These are phyloP conservation scores for Talaromyces liani DNA, from an alignment of 495 filamentous ascomycete species.

Conservation along the genomic window DNA sequence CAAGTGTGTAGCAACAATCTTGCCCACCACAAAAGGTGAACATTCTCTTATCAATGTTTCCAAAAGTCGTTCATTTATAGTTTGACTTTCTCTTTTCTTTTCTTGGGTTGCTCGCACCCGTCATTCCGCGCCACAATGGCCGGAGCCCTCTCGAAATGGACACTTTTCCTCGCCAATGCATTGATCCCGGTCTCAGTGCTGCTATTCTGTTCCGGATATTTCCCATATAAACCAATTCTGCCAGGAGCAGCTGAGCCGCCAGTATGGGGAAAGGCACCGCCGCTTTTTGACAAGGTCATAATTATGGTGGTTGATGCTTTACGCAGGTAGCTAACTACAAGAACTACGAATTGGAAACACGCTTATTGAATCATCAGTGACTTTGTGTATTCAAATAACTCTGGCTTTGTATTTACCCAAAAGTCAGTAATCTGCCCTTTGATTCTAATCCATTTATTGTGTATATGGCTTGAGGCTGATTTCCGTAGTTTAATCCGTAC, in stretches of 20 bases:
- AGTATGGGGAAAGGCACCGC: slow-evolving; percentile 37
- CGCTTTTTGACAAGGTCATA: slow-evolving; percentile 79
- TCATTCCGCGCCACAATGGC: slow-evolving; percentile 4
- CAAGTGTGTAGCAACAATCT: background rate
- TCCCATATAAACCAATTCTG: slow-evolving; percentile 92
- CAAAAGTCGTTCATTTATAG: background rate
- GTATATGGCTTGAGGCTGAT: background rate
- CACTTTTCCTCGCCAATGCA: slow-evolving; percentile 56
- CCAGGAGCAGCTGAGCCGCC: slow-evolving; percentile 69
- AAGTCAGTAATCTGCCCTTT: slow-evolving; percentile 46
- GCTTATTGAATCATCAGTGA: slow-evolving; percentile 51
- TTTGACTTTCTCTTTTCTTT: background rate
- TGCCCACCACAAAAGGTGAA: background rate
- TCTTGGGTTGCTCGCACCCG: background rate
- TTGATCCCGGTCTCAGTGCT: slow-evolving; percentile 72
- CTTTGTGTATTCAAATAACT: slow-evolving; percentile 78
- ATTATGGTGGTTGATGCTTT: slow-evolving; percentile 98
- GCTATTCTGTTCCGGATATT: slow-evolving; percentile 86
- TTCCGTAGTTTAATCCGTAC: slow-evolving; percentile 65
- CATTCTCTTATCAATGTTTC: background rate
- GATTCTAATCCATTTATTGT: background rate
- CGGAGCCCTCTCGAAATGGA: slow-evolving; percentile 8
- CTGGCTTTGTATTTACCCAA: slow-evolving; percentile 86
- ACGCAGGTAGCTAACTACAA: slow-evolving; percentile 54
- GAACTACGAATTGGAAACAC: background rate